phyloP scores from a whole-genome alignment of 257 asterid species.

The Cynanchum wilfordii region DNA sequence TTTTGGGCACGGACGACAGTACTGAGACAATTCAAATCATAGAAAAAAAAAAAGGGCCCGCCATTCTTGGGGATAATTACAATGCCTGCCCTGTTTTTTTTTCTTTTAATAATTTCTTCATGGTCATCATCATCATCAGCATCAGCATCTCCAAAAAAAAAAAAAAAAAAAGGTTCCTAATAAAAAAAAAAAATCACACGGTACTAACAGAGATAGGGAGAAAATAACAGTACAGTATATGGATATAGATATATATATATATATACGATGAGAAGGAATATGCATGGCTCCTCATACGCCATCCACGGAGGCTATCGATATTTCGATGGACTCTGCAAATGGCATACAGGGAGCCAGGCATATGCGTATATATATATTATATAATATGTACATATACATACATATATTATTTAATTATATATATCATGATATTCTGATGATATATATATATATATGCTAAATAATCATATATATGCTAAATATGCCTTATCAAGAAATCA shows the following conservation, averaged over 20 bases:
- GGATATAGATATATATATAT: neutral
- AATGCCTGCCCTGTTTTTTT: slow-evolving; percentile 5
- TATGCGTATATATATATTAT: slow-evolving; percentile 30
- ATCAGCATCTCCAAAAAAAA: neutral
- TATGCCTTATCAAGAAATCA: too few relatives aligned
- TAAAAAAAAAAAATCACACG: neutral
- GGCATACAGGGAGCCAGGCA: slow-evolving; percentile 99
- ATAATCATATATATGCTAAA: too few relatives aligned
- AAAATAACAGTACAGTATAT: too few relatives aligned
- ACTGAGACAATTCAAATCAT: neutral
- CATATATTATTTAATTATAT: too few relatives aligned
- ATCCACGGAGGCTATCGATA: slow-evolving; percentile 75
- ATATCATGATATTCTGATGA: neutral
- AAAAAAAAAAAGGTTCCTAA: neutral
- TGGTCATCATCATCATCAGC: slow-evolving; percentile 2
- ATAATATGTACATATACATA: neutral
- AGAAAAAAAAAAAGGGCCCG: slow-evolving; percentile 7
- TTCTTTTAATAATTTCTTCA: neutral
- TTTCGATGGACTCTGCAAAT: slow-evolving; percentile 70
- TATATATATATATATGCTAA: too few relatives aligned
- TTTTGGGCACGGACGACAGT: slow-evolving; percentile 7
- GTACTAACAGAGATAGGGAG: neutral
- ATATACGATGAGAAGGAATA: slow-evolving; percentile 29
- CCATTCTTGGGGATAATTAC: neutral
- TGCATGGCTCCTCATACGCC: slow-evolving; percentile 99